Percentiles rank a stretch among this genome's conserved stretches.
phyloP scores from a whole-genome alignment of 2,329 filamentous ascomycete species.

The Ophiocordyceps sinensis region DNA sequence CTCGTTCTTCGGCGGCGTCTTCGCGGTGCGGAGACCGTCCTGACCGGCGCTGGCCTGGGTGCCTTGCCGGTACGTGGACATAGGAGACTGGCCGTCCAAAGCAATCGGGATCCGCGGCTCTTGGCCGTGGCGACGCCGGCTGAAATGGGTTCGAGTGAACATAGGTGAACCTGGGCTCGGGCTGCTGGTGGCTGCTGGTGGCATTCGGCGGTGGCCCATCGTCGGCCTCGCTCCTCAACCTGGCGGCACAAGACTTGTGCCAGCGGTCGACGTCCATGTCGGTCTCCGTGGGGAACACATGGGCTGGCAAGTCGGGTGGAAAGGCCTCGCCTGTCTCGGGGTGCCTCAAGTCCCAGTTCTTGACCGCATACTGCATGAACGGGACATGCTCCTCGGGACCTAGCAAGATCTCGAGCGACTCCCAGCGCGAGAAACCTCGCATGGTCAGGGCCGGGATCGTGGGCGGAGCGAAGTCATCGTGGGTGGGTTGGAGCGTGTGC shows the following conservation, averaged over 20 bases:
- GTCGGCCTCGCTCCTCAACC: conserved; percentile 45
- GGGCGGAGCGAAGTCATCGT: conserved; percentile 59
- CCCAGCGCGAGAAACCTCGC: conserved; percentile 83
- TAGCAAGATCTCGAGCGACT: conserved; percentile 78
- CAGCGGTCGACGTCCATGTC: conserved; percentile 74
- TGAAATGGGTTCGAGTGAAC: conserved; percentile 17
- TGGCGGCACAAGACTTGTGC: conserved; percentile 66
- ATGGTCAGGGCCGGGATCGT: conserved; percentile 70
- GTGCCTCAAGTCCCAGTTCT: conserved; percentile 61
- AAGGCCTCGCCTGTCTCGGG: conserved; percentile 60
- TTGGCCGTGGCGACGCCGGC: conserved; percentile 11
- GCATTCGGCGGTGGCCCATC: conserved; percentile 5
- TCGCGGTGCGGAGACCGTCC: conserved; percentile 21
- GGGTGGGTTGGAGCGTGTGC: conserved; percentile 67
- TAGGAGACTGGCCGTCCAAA: conserved; percentile 22
- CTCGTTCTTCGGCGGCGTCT: conserved; percentile 25
- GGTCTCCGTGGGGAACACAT: conserved; percentile 55
- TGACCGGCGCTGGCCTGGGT: conserved; percentile 15
- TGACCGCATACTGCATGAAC: conserved; percentile 68
- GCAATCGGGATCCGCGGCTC: conserved; percentile 17
- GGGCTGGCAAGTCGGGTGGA: conserved; percentile 39
- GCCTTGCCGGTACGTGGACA: conserved; percentile 25
- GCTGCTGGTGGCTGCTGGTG: conserved; percentile 11
- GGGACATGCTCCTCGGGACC: conserved; percentile 78
- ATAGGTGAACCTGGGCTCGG: conserved; percentile 22